Conservation (phyloP, 73 alveolate species). For the Paramecium tetraurelia region DNA sequence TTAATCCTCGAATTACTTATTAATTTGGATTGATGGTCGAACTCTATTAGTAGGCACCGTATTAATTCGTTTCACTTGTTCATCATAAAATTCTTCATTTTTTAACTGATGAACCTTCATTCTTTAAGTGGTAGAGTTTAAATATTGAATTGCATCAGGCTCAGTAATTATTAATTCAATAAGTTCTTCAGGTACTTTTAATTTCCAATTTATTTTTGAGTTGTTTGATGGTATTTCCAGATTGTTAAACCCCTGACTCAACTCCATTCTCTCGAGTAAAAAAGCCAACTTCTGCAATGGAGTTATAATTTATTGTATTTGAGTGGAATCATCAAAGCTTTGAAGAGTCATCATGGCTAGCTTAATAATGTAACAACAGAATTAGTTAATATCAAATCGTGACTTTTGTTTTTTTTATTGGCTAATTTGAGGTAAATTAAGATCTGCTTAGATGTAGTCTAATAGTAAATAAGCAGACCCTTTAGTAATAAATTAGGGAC, state of each 20-base stretch:
- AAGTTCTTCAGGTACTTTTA: constrained; percentile 28
- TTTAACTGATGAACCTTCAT: neutral
- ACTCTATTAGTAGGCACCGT: neutral
- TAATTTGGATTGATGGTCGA: neutral
- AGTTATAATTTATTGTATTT: neutral
- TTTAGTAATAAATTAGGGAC: constrained; percentile 51
- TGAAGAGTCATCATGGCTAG: constrained; percentile 23
- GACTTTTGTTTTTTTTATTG: neutral
- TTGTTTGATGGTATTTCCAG: neutral
- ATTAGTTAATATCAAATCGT: constrained; percentile 5
- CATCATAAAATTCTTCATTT: neutral
- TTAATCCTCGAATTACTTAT: constrained; percentile 1
- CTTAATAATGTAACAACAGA: constrained; percentile 22
- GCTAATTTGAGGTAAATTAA: neutral
- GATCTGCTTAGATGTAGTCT: neutral
- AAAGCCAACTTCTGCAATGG: constrained; percentile 45
- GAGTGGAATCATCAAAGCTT: neutral
- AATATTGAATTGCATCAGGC: neutral
- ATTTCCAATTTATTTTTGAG: neutral
- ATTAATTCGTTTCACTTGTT: neutral
- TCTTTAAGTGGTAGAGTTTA: neutral
- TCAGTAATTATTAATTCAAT: neutral
- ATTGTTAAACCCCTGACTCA: constrained; percentile 21
- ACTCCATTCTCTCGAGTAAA: constrained; percentile 52
- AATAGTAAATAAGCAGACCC: constrained; percentile 44